Evolutionary conservation across 805 yeast genomes (phyloP).

Genomic region (Danielozyma ontarioensis): DNA sequence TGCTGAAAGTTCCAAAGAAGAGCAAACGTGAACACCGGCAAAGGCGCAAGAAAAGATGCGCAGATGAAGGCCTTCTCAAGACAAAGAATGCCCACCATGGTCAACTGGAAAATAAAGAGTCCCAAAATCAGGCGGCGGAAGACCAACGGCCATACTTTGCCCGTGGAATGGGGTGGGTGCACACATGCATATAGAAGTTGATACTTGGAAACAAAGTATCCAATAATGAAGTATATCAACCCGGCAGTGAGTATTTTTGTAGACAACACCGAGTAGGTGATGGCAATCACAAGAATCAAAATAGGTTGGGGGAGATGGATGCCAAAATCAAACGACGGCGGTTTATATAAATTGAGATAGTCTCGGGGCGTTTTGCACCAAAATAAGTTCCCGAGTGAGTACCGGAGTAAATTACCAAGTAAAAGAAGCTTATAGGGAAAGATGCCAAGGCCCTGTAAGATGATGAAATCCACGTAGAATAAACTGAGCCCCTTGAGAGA

Average conservation of each 20-base stretch:
- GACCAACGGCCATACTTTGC: conserved; percentile 91
- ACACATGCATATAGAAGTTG: conserved; percentile 86
- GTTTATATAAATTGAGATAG: conserved; percentile 66
- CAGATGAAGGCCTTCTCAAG: conserved; percentile 73
- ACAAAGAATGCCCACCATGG: conserved; percentile 88
- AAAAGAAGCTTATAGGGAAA: conserved; percentile 84
- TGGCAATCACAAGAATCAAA: conserved; percentile 74
- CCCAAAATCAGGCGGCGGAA: conserved; percentile 81
- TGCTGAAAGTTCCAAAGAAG: conserved; percentile 78
- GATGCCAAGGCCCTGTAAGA: conserved; percentile 81
- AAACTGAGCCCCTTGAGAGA: conserved; percentile 74
- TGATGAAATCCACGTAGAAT: conserved; percentile 83
- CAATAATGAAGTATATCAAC: conserved; percentile 72
- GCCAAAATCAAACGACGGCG: conserved; percentile 92
- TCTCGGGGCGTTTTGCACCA: conserved; percentile 85
- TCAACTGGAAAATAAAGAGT: conserved; percentile 74
- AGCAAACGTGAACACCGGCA: conserved; percentile 64
- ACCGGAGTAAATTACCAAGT: conserved; percentile 70
- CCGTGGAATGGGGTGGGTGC: conserved; percentile 95
- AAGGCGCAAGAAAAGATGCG: conserved; percentile 67
- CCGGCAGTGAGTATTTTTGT: conserved; percentile 85
- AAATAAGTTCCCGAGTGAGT: conserved; percentile 49
- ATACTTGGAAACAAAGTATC: conserved; percentile 86
- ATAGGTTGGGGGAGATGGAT: conserved; percentile 88
- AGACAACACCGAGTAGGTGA: conserved; percentile 85